A percentile compares a stretch with the other conserved stretches of the same genome.
These are phyloP conservation scores for Coemansia brasiliensis DNA, from an alignment of 192 early-diverging fungal species.

Conservation along the genomic window DNA sequence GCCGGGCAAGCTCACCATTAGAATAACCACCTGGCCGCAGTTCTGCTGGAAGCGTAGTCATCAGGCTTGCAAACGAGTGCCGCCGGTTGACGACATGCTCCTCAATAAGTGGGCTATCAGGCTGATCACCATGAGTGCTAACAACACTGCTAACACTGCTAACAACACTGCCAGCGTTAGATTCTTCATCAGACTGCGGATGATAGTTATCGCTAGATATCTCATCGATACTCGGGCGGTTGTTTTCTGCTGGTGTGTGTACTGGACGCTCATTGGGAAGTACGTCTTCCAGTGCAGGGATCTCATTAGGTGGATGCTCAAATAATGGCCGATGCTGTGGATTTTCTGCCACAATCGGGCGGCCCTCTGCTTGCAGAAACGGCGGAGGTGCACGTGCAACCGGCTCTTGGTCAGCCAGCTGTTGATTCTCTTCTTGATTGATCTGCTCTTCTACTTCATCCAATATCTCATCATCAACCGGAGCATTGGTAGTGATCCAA, in stretches of 20 bases:
- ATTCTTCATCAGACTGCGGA: background rate
- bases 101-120: background rate
- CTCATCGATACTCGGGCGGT: too few relatives aligned
- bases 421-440: background rate
- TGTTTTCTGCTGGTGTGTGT: slow-evolving; percentile 8
- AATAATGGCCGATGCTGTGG: slow-evolving; percentile 40
- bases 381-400: slow-evolving; percentile 4
- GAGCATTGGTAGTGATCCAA: slow-evolving; percentile 67
- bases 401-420: slow-evolving; percentile 1
- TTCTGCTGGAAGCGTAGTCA: slow-evolving; percentile 9
- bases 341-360: slow-evolving; percentile 36
- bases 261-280: slow-evolving; percentile 34
- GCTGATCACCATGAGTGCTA: too few relatives aligned
- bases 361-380: slow-evolving; percentile 20
- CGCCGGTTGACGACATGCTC: background rate
- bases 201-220: too few relatives aligned
- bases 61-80: slow-evolving; percentile 4
- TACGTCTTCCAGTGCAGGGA: slow-evolving; percentile 26
- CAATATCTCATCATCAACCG: slow-evolving; percentile 32
- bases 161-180: background rate
- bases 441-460: slow-evolving; percentile 43
- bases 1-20: background rate
- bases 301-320: slow-evolving; percentile 26
- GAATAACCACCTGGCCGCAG: slow-evolving; percentile 7
- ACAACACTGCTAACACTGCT: too few relatives aligned